phyloP scores from a whole-genome alignment of 2,329 filamentous ascomycete species.

The Lasiodiplodia hormozganensis region DNA sequence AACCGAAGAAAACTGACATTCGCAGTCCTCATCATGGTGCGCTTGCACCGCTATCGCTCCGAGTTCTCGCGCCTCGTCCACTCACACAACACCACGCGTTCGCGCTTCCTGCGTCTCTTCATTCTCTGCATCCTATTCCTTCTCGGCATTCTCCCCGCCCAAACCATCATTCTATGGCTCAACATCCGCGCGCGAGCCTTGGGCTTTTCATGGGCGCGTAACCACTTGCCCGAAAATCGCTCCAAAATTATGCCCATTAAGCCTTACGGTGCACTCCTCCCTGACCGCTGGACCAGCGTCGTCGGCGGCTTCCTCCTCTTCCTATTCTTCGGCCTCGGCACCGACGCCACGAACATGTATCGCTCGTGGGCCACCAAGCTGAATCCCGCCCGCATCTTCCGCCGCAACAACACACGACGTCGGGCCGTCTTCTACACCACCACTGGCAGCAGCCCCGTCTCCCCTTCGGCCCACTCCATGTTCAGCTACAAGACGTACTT shows the following conservation, averaged over 20 bases:
- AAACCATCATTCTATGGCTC: conserved; percentile 57
- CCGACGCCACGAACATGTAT: conserved; percentile 66
- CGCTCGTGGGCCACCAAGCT: conserved; percentile 51
- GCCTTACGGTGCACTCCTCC: conserved; percentile 50
- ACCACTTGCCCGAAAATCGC: conserved; percentile 61
- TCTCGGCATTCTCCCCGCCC: conserved; percentile 60
- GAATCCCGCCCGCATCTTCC: conserved; percentile 41
- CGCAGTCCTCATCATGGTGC: conserved; percentile 64
- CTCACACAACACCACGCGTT: conserved; percentile 61
- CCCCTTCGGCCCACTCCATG: background rate
- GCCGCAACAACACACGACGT: background rate
- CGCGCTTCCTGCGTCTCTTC: conserved; percentile 68
- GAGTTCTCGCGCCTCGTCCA: conserved; percentile 64
- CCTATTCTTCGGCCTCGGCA: conserved; percentile 69
- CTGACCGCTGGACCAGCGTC: conserved; percentile 66
- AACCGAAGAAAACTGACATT: background rate
- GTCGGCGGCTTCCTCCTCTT: conserved; percentile 63
- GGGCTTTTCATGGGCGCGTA: conserved; percentile 60
- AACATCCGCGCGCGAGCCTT: conserved; percentile 33
- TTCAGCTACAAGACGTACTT: conserved; percentile 14
- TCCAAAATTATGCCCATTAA: conserved; percentile 40
- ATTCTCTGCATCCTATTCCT: conserved; percentile 61
- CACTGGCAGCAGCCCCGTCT: background rate
- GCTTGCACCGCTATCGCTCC: conserved; percentile 66
- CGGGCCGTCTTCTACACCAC: background rate